Percentiles rank a stretch among this genome's conserved stretches.
These are phyloP conservation scores for Aspergillus ustus DNA, from an alignment of 2,329 filamentous ascomycete genomes.

Conservation along the genomic window DNA sequence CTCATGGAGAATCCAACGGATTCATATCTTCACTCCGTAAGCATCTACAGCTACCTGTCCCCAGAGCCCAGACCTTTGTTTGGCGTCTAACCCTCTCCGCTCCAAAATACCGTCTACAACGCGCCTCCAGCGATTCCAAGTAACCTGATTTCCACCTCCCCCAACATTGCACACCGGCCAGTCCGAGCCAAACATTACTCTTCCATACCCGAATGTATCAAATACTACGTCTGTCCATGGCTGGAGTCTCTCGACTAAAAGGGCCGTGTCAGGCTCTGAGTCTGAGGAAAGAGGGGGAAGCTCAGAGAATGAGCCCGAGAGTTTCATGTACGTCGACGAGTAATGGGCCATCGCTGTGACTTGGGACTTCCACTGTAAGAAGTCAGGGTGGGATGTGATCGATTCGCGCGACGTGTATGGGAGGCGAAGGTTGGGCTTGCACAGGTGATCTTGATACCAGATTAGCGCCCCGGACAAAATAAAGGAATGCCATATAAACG, in stretches of 20 bases:
- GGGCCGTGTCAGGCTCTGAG: slow-evolving; percentile 24
- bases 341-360: slow-evolving; percentile 70
- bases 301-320: slow-evolving; percentile 85
- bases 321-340: slow-evolving; percentile 79
- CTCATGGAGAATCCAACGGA: not conserved
- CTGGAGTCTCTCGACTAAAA: slow-evolving; percentile 62
- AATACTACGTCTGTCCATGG: slow-evolving; percentile 77
- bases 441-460: slow-evolving; percentile 72
- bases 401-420: slow-evolving; percentile 52
- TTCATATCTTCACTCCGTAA: slow-evolving; percentile 54
- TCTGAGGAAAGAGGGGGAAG: slow-evolving; percentile 57
- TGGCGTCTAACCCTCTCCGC: slow-evolving; percentile 56
- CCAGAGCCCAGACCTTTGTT: slow-evolving; percentile 72
- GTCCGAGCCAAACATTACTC: slow-evolving; percentile 89
- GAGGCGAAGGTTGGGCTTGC: slow-evolving; percentile 78
- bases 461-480: slow-evolving; percentile 15
- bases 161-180: slow-evolving; percentile 89
- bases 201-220: slow-evolving; percentile 69
- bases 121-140: slow-evolving; percentile 77
- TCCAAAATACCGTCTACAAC: slow-evolving; percentile 70
- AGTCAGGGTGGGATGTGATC: slow-evolving; percentile 55
- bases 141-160: slow-evolving; percentile 57
- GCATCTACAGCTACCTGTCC: slow-evolving; percentile 72
- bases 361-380: slow-evolving; percentile 70
- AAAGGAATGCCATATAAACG: slow-evolving; percentile 11